These are phyloP conservation scores for Thelonectria blattea DNA, from an alignment of 2,329 filamentous ascomycete species.

Conservation along the genomic window DNA sequence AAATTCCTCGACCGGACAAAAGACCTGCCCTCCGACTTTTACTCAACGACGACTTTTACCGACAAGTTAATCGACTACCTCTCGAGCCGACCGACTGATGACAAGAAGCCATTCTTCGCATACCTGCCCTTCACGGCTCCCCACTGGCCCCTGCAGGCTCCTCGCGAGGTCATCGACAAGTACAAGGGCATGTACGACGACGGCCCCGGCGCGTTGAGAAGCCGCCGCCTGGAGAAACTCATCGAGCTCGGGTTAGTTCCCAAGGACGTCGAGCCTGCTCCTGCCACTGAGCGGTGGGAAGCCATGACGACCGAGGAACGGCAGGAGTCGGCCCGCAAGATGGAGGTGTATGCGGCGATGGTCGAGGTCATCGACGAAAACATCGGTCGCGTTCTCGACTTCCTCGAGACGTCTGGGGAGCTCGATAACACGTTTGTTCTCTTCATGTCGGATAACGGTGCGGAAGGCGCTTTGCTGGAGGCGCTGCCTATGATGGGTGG, in stretches of 20 bases:
- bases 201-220: conserved; percentile 53
- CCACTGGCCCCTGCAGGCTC: conserved; percentile 12
- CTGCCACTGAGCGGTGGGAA: conserved; percentile 21
- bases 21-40: conserved; percentile 53
- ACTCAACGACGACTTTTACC: not conserved
- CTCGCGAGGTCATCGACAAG: conserved; percentile 28
- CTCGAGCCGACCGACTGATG: not conserved
- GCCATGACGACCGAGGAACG: not conserved
- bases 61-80: not conserved
- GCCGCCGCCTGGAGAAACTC: conserved; percentile 50
- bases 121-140: conserved; percentile 12
- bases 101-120: conserved; percentile 1
- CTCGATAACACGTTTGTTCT: conserved; percentile 59
- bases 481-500: conserved; percentile 55
- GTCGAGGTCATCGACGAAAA: conserved; percentile 59
- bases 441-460: conserved; percentile 61
- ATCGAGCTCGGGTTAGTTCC: conserved; percentile 49
- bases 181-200: conserved; percentile 54
- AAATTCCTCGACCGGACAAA: conserved; percentile 45
- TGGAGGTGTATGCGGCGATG: conserved; percentile 58
- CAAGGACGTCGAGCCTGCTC: conserved; percentile 24
- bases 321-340: not conserved
- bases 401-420: conserved; percentile 55
- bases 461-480: conserved; percentile 62
- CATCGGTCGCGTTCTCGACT: conserved; percentile 56